phyloP scores from a whole-genome alignment of 805 yeast genomes.

The Candida dajiaensis region DNA sequence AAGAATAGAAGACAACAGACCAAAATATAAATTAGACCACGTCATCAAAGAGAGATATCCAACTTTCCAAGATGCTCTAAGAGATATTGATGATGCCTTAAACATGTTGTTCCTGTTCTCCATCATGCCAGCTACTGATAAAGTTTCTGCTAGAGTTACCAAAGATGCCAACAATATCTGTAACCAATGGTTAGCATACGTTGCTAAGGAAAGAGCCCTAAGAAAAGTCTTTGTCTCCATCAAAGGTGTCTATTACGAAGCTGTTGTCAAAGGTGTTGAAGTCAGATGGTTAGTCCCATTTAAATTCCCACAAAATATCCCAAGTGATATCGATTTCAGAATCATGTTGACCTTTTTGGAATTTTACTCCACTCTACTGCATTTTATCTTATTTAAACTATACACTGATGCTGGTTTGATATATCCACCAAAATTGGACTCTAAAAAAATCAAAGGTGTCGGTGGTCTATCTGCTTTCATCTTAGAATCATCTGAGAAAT shows the following conservation, averaged over 20 bases:
- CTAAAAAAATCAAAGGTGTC: constrained; percentile 63
- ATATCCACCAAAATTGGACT: constrained; percentile 85
- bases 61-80: constrained; percentile 81
- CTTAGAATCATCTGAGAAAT: constrained; percentile 44
- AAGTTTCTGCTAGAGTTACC: constrained; percentile 74
- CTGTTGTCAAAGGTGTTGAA: constrained; percentile 84
- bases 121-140: constrained; percentile 89
- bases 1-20: constrained; percentile 73
- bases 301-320: constrained; percentile 94
- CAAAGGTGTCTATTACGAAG: constrained; percentile 95
- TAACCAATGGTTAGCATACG: constrained; percentile 93
- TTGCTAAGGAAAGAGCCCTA: constrained; percentile 76
- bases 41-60: constrained; percentile 95
- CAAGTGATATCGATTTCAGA: constrained; percentile 89
- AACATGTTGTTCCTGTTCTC: constrained; percentile 93
- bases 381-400: constrained; percentile 79
- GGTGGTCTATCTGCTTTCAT: constrained; percentile 87
- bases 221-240: constrained; percentile 92
- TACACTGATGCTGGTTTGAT: constrained; percentile 81
- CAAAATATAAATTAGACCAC: constrained; percentile 81
- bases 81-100: constrained; percentile 93
- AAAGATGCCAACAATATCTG: constrained; percentile 81
- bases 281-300: constrained; percentile 95
- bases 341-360: constrained; percentile 96
- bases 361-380: constrained; percentile 87